phyloP scores from a whole-genome alignment of 208 protist species.

The Trypanosoma boissoni region DNA sequence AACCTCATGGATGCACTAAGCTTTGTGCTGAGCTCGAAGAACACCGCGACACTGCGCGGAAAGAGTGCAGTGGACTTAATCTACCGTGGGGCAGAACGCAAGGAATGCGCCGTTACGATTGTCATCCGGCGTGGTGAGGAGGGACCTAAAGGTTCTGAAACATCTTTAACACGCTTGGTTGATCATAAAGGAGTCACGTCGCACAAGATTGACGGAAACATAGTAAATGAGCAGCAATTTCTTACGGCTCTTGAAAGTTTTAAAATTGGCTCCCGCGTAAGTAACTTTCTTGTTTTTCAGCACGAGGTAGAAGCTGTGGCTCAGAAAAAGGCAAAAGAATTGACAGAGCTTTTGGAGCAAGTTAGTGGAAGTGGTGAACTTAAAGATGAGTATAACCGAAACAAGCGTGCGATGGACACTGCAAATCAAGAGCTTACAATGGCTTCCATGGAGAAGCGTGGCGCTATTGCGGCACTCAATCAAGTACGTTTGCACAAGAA shows the following conservation, averaged over 20 bases:
- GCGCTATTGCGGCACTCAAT: constrained; percentile 87
- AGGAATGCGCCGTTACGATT: constrained; percentile 73
- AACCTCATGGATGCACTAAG: constrained; percentile 99
- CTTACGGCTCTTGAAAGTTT: constrained; percentile 61
- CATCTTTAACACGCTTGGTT: constrained; percentile 76
- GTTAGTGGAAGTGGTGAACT: constrained; percentile 93
- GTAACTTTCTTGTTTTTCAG: constrained; percentile 96
- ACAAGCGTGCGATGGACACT: constrained; percentile 57
- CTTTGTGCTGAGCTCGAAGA: constrained; percentile 94
- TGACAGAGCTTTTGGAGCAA: constrained; percentile 96
- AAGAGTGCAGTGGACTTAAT: constrained; percentile 91
- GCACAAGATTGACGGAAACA: constrained; percentile 78
- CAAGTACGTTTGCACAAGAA: constrained; percentile 95
- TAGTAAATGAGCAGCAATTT: constrained; percentile 83
- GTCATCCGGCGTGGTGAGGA: constrained; percentile 43
- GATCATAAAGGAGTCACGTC: constrained; percentile 44
- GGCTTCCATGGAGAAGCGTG: constrained; percentile 89
- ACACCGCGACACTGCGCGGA: constrained; percentile 70
- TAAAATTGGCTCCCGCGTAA: constrained; percentile 85
- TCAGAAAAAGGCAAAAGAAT: constrained; percentile 91
- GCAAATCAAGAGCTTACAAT: constrained; percentile 76
- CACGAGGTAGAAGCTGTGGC: constrained; percentile 96
- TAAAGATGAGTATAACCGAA: constrained; percentile 91
- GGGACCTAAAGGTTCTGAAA: constrained; percentile 34
- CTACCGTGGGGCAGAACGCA: constrained; percentile 53